Conservation (phyloP, 1,284 basidiomycete species). For the Chalciporus piperatoides region DNA sequence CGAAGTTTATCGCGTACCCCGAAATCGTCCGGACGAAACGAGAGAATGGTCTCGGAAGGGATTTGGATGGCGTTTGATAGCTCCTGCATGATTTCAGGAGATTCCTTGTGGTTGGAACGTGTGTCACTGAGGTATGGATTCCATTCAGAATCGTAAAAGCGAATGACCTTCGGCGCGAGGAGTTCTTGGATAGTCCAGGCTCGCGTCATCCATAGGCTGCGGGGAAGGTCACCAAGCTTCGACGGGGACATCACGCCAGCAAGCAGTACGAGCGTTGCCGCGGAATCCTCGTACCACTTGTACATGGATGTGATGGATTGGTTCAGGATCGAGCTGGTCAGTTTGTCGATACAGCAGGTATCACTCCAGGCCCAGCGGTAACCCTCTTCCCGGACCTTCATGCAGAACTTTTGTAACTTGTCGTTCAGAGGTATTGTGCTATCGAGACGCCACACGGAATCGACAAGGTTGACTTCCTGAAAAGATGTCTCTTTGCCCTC, state of each 20-base stretch:
- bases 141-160: background rate
- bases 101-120: constrained; percentile 13
- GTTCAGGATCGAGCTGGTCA: background rate
- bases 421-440: background rate
- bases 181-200: background rate
- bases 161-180: background rate
- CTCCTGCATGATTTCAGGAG: constrained; percentile 7
- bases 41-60: background rate
- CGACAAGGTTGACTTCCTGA: background rate
- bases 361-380: background rate
- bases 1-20: constrained; percentile 12
- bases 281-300: no score
- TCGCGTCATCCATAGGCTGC: background rate
- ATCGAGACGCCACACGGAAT: background rate
- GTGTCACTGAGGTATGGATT: constrained; percentile 6
- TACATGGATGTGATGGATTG: background rate
- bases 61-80: constrained; percentile 2
- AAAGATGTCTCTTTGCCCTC: background rate
- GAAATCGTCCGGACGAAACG: constrained; percentile 3
- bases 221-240: background rate
- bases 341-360: background rate
- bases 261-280: no score
- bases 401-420: background rate
- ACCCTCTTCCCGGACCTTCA: background rate
- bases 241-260: no score